A percentile compares a stretch with the other conserved stretches of the same genome.
These are phyloP conservation scores for Pseudevernia furfuracea DNA, from an alignment of 495 filamentous ascomycete genomes.

Conservation along the genomic window DNA sequence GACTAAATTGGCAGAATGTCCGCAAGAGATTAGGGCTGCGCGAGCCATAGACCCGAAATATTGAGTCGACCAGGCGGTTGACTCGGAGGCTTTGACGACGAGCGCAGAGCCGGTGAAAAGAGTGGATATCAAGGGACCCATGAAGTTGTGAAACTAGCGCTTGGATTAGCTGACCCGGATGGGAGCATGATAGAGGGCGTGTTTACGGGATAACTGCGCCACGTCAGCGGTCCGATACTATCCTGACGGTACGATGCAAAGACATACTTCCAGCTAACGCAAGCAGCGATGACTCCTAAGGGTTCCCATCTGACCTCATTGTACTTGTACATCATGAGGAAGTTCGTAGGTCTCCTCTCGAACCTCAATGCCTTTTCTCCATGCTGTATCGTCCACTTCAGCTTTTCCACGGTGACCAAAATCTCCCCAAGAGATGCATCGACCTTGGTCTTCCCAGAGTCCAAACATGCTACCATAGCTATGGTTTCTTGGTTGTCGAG, in stretches of 20 bases:
- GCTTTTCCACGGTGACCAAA: conserved; percentile 84
- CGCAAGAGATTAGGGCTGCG: conserved; percentile 72
- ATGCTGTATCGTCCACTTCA: conserved; percentile 88
- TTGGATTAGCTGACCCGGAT: conserved; percentile 1
- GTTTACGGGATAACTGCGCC: conserved; percentile 35
- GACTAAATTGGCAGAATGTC: conserved; percentile 73
- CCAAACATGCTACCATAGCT: conserved; percentile 76
- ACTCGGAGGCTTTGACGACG: conserved; percentile 85
- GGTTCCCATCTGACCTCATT: conserved; percentile 90
- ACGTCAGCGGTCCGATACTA: conserved; percentile 7
- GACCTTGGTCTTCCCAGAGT: conserved; percentile 95
- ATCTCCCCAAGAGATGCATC: conserved; percentile 93
- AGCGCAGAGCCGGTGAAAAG: conserved; percentile 91
- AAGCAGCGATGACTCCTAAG: conserved; percentile 82
- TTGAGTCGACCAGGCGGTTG: conserved; percentile 78
- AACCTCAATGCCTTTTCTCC: conserved; percentile 75
- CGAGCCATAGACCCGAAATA: conserved; percentile 75
- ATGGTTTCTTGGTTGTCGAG: conserved; percentile 88
- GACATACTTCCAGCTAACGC: conserved; percentile 88
- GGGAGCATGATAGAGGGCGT: neutral
- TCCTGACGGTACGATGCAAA: neutral
- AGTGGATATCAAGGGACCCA: conserved; percentile 82
- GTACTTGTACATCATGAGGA: conserved; percentile 92
- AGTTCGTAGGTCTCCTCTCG: conserved; percentile 66
- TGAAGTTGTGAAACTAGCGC: conserved; percentile 82